phyloP scores from a whole-genome alignment of 2,329 filamentous ascomycete genomes.

The Aureobasidium melanogenum region DNA sequence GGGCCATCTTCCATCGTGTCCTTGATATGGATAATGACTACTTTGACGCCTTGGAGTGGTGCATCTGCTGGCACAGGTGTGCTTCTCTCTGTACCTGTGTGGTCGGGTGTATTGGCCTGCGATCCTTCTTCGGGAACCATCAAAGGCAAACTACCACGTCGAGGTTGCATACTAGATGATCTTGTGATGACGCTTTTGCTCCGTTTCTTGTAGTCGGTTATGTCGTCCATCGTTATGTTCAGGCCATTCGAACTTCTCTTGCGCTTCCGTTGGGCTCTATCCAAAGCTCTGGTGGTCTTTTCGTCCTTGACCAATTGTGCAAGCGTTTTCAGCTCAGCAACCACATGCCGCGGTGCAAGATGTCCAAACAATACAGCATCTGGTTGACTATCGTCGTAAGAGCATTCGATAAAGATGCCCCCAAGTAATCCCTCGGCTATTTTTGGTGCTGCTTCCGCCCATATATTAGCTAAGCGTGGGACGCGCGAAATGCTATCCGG shows the following conservation, averaged over 20 bases:
- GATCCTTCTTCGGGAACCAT: not conserved
- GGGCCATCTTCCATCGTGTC: conserved; percentile 69
- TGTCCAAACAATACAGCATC: conserved; percentile 81
- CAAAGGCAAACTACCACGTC: conserved; percentile 18
- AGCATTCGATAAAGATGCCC: conserved; percentile 92
- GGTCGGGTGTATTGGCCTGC: not conserved
- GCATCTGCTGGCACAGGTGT: conserved; percentile 14
- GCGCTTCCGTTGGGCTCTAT: conserved; percentile 48
- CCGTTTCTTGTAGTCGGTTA: conserved; percentile 24
- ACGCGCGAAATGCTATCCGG: conserved; percentile 76
- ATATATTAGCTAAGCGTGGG: conserved; percentile 73
- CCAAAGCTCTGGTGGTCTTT: conserved; percentile 24
- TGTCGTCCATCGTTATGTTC: conserved; percentile 16
- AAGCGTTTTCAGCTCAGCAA: conserved; percentile 66
- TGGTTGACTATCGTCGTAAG: conserved; percentile 72
- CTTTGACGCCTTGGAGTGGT: conserved; percentile 62
- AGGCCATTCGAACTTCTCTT: conserved; percentile 45
- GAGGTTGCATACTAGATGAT: conserved; percentile 13
- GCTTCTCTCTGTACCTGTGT: not conserved
- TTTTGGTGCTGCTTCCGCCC: conserved; percentile 82
- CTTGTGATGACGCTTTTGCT: conserved; percentile 22
- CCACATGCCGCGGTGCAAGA: conserved; percentile 71
- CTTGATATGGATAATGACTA: conserved; percentile 92
- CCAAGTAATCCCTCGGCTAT: conserved; percentile 62
- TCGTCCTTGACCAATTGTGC: conserved; percentile 59